Evolutionary conservation across 1,284 basidiomycete species (phyloP), one percentile per base, ranked within the genome.

Genomic region (Ustilago trichophora): DNA sequence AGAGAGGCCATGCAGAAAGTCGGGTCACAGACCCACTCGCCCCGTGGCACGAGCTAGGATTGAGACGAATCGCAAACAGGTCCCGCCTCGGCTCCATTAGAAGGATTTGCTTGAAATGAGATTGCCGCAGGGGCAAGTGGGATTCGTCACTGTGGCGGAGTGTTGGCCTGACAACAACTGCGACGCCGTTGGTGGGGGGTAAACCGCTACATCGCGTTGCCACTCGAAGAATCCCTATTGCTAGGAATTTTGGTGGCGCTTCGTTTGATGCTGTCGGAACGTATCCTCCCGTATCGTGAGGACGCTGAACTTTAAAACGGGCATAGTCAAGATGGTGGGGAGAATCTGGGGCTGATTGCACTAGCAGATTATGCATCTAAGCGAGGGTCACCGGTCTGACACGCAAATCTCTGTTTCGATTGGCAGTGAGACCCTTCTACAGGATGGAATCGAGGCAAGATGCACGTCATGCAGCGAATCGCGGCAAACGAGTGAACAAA

Each of bases 311-410:
- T 29, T 29, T 45, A 16, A 22, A 35, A 40, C 6, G 8, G 37
- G n/a, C 21, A n/a, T n/a, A 22, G 24, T 13, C 7, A 21, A 25
- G 24, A 35, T 26, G 24, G 43, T 26, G 24, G 22, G 43, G 24
- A 26, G 16, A 16, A n/a, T n/a, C n/a, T n/a, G n/a, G n/a, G n/a
- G n/a, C n/a, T n/a, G n/a, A n/a, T n/a, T n/a, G n/a, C n/a, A n/a
- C 31, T 18, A 15, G 24, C 18, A 15, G n/a, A n/a, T n/a, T n/a
- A n/a, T n/a, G n/a, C n/a, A 45, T 34, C 16, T 35, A 34, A 35
- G 43, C 31, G 43, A 45, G 22, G 35, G 43, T 45, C 43, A 33
- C 43, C 15, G 43, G 43, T 35, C 15, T n/a, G 40, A 29, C n/a
- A 9, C 19, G 40, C 40, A 42, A 31, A 42, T 19, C 27, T 31